Percentiles rank a stretch among this genome's conserved stretches.
Conservation (phyloP, 768 basidiomycete species). For the Auricularia sp. region DNA sequence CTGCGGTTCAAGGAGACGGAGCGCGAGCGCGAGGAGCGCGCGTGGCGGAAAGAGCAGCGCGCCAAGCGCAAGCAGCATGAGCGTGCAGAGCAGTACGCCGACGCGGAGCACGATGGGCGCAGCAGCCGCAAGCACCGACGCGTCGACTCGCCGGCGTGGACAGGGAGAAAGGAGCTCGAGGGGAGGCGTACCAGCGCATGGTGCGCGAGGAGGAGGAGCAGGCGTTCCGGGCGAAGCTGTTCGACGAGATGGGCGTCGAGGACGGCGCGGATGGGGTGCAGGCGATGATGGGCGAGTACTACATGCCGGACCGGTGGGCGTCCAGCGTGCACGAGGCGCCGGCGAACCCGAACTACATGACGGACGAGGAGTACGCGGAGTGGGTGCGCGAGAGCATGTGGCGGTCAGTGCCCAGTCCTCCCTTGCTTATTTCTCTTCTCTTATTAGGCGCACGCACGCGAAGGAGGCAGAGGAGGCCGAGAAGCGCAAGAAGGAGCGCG, state of each 20-base stretch:
- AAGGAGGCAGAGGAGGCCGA: constrained; percentile 43
- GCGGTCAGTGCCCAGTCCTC: constrained; percentile 33
- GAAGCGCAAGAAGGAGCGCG: constrained; percentile 15
- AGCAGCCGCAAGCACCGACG: neutral
- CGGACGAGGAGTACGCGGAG: constrained; percentile 81
- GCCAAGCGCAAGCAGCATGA: constrained; percentile 35
- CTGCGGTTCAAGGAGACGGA: constrained; percentile 55
- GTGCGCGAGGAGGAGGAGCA: constrained; percentile 51
- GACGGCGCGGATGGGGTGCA: constrained; percentile 55
- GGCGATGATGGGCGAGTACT: constrained; percentile 57
- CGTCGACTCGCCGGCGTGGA: neutral
- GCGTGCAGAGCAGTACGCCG: constrained; percentile 7
- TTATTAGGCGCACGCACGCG: constrained; percentile 53
- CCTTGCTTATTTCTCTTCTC: neutral
- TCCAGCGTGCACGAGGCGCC: constrained; percentile 17
- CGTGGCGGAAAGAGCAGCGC: constrained; percentile 33
- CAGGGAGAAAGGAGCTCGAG: constrained; percentile 3
- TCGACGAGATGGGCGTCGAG: constrained; percentile 58
- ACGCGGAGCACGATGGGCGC: constrained; percentile 1
- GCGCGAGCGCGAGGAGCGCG: constrained; percentile 44
- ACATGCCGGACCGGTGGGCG: constrained; percentile 60
- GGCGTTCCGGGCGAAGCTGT: constrained; percentile 63
- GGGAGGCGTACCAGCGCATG: constrained; percentile 32
- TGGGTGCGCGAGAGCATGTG: constrained; percentile 86
- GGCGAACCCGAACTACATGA: constrained; percentile 44